Evolutionary conservation across 176 grass and related monocot species (phyloP).

Genomic region (Hordeum vulgare): DNA sequence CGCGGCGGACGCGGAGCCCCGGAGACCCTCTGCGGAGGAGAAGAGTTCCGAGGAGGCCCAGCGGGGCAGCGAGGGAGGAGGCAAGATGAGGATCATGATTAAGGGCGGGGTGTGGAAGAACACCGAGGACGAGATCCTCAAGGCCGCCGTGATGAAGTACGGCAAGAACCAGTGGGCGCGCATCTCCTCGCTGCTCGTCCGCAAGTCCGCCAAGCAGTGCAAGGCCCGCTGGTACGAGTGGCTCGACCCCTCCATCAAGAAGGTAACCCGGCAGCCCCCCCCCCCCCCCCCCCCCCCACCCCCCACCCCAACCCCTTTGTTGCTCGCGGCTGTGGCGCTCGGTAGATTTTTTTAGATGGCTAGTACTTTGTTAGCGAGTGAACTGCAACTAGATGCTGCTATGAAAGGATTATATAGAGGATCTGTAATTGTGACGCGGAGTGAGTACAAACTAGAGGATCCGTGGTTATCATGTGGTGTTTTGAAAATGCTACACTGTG

Average conservation of each 20-base stretch:
- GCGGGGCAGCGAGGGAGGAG: background rate
- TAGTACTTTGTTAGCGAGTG: background rate
- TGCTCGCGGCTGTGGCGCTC: background rate
- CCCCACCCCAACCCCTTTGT: no score
- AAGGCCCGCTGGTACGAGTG: conserved; percentile 90
- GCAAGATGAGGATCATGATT: conserved; percentile 88
- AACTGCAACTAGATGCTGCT: background rate
- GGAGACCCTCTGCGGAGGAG: conserved; percentile 11
- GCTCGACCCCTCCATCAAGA: conserved; percentile 68
- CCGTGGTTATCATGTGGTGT: background rate
- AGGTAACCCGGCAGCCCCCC: conserved; percentile 14
- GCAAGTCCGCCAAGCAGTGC: conserved; percentile 83
- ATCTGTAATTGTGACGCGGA: background rate
- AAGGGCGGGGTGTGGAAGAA: conserved; percentile 92
- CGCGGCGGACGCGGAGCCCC: background rate
- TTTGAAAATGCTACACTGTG: background rate
- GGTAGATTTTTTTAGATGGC: background rate
- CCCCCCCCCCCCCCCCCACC: background rate
- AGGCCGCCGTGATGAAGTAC: conserved; percentile 82
- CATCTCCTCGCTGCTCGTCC: conserved; percentile 75
- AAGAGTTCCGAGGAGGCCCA: background rate
- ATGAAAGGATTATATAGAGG: background rate
- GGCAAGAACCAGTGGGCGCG: conserved; percentile 89
- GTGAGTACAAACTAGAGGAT: background rate
- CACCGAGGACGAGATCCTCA: conserved; percentile 85